Percentiles rank a stretch among this genome's conserved stretches.
Conservation (phyloP, 805 yeast genomes). For the Blastobotrys chiropterorum region DNA sequence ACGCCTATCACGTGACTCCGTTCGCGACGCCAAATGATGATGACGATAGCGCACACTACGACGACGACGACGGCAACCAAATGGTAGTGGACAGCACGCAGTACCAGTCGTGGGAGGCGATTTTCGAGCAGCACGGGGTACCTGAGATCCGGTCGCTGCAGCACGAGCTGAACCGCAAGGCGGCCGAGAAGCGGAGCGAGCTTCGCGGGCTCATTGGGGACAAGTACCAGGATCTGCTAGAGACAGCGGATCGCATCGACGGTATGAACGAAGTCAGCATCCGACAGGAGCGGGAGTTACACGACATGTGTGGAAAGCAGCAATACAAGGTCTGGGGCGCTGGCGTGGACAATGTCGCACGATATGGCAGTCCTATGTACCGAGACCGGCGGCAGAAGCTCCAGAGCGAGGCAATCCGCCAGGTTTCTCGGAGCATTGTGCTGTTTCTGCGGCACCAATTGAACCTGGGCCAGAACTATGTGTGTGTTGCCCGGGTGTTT, state of each 20-base stretch:
- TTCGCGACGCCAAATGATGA: no score
- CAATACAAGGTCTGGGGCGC: slow-evolving; percentile 11
- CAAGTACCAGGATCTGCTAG: slow-evolving; percentile 19
- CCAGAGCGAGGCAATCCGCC: neutral
- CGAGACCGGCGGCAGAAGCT: neutral
- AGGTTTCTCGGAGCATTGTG: neutral
- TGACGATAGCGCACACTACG: no score
- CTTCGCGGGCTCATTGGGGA: slow-evolving; percentile 20
- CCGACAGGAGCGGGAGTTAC: slow-evolving; percentile 11
- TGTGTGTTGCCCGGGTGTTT: neutral
- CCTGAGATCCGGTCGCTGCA: slow-evolving; percentile 16
- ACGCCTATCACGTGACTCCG: no score
- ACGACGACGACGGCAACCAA: no score
- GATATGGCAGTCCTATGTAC: neutral
- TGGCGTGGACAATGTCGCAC: slow-evolving; percentile 9
- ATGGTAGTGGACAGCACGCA: slow-evolving; percentile 2
- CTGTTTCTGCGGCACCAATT: neutral
- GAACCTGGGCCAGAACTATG: neutral
- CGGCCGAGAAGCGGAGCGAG: slow-evolving; percentile 16
- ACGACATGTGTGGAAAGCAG: slow-evolving; percentile 7
- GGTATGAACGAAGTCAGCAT: slow-evolving; percentile 14
- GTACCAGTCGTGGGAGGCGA: slow-evolving; percentile 16
- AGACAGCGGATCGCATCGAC: slow-evolving; percentile 20
- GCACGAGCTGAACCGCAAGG: slow-evolving; percentile 8
- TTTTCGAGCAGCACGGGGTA: slow-evolving; percentile 15